These are phyloP conservation scores for Corymbia calophylla DNA, from an alignment of 441 rosid genomes.

Conservation along the genomic window DNA sequence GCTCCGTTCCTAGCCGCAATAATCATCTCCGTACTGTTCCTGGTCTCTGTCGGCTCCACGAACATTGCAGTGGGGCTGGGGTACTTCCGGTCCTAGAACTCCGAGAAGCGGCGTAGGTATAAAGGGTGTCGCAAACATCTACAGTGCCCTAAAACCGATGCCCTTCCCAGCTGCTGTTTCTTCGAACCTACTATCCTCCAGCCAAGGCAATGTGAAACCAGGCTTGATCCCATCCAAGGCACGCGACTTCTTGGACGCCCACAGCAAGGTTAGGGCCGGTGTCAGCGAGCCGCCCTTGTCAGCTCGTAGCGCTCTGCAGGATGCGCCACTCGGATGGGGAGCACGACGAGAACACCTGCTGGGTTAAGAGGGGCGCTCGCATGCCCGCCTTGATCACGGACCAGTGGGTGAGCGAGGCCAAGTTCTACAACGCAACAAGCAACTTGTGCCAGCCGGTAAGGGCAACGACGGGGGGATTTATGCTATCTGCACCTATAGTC, in stretches of 20 bases:
- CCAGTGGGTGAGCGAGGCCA: slow-evolving; percentile 27
- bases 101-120: rapidly evolving
- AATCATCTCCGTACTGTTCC: neutral
- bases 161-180: neutral
- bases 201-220: neutral
- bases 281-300: neutral
- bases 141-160: neutral
- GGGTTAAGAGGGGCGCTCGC: slow-evolving; percentile 34
- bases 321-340: neutral
- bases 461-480: slow-evolving; percentile 19
- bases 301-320: neutral
- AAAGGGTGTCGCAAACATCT: rapidly evolving
- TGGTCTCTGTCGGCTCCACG: neutral
- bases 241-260: slow-evolving; percentile 18
- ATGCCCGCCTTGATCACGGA: slow-evolving; percentile 20
- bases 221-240: neutral
- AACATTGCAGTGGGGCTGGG: neutral
- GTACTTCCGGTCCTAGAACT: neutral
- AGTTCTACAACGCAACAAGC: slow-evolving; percentile 5
- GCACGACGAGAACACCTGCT: slow-evolving; percentile 48
- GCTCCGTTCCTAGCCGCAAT: neutral
- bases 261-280: neutral
- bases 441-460: slow-evolving; percentile 17
- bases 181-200: neutral
- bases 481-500: slow-evolving; percentile 42